Conservation (phyloP, 495 filamentous ascomycete genomes). For the Aspergillus steynii region DNA sequence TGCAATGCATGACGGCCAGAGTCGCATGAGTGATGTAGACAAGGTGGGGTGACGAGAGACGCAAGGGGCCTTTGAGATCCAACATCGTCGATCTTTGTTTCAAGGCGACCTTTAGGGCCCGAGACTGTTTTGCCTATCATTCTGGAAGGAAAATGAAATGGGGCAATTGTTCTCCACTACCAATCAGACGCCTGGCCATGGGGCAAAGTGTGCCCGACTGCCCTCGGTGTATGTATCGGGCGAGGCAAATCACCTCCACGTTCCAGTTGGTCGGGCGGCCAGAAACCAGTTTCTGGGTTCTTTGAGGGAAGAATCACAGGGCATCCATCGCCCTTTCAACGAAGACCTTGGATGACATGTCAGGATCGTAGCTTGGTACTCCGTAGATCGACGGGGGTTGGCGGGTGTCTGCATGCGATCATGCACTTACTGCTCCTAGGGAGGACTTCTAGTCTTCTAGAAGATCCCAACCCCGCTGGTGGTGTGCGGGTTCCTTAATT, state of each 20-base stretch:
- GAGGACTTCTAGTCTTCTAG: slow-evolving; percentile 13
- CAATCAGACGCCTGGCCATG: neutral
- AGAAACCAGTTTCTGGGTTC: neutral
- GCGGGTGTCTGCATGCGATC: neutral
- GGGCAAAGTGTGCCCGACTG: slow-evolving; percentile 5
- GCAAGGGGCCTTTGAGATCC: neutral
- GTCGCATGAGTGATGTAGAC: slow-evolving; percentile 7
- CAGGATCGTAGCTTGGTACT: neutral
- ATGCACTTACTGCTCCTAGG: neutral
- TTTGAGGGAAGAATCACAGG: neutral
- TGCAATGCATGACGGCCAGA: slow-evolving; percentile 6
- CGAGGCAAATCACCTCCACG: neutral
- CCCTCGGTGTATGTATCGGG: neutral
- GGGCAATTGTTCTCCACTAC: neutral
- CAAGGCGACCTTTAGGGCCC: slow-evolving; percentile 4
- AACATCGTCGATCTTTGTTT: slow-evolving; percentile 7
- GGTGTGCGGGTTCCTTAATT: slow-evolving; percentile 10
- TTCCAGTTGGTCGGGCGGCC: neutral
- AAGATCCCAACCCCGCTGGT: slow-evolving; percentile 14
- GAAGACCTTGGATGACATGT: neutral
- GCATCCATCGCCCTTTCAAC: neutral
- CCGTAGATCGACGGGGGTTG: neutral
- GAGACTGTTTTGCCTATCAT: neutral
- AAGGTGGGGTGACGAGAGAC: neutral
- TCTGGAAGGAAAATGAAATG: neutral